Evolutionary conservation across 2,329 filamentous ascomycete genomes (phyloP).

Genomic region (Arthrobotrys sphaeroides): DNA sequence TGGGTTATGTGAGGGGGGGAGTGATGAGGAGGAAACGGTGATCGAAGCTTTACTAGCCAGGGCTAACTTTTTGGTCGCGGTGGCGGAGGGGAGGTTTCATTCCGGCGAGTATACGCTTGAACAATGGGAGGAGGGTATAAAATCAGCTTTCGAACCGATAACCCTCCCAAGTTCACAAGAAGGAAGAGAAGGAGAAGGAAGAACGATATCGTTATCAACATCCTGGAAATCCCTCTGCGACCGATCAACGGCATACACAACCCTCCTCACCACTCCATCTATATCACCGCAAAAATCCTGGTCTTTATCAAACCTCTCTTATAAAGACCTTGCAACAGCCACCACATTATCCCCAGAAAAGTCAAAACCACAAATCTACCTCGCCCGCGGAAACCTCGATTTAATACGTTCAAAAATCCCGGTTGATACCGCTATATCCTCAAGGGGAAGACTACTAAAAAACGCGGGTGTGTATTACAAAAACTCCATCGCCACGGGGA

Average conservation of each 20-base stretch:
- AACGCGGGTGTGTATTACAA: constrained; percentile 57
- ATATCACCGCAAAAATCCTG: constrained; percentile 40
- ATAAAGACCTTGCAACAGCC: constrained; percentile 47
- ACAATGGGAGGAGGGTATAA: constrained; percentile 24
- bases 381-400: constrained; percentile 56
- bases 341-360: constrained; percentile 54
- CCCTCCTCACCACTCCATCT: not conserved
- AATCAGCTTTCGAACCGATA: constrained; percentile 25
- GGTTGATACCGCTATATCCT: constrained; percentile 36
- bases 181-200: not conserved
- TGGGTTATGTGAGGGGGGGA: constrained; percentile 23
- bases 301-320: constrained; percentile 53
- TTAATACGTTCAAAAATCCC: constrained; percentile 54
- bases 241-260: constrained; percentile 42
- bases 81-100: constrained; percentile 25
- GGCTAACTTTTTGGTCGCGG: constrained; percentile 16
- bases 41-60: constrained; percentile 21
- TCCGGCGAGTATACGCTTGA: not conserved
- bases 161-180: not conserved
- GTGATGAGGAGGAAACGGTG: constrained; percentile 18
- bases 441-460: constrained; percentile 52
- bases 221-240: constrained; percentile 49
- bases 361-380: constrained; percentile 54
- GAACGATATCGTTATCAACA: not conserved
- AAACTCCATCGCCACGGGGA: constrained; percentile 29